Evolutionary conservation across 2,329 filamentous ascomycete genomes (phyloP).

Genomic region (Colletotrichum destructivum): DNA sequence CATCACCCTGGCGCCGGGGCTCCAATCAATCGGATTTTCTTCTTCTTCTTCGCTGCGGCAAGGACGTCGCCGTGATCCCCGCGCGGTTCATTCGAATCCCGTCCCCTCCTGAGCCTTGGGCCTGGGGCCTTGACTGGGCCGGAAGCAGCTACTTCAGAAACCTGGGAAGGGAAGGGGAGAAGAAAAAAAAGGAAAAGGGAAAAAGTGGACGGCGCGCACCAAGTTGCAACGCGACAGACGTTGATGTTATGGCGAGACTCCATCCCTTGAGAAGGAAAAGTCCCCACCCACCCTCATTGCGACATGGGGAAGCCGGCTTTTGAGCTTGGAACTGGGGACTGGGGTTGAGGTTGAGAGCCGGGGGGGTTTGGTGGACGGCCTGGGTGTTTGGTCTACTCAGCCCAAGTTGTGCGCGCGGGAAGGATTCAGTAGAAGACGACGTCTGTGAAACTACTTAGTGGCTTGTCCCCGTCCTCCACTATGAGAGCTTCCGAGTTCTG

Average conservation of each 20-base stretch:
- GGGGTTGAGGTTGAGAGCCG: background rate
- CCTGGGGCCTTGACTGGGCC: background rate
- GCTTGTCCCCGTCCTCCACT: conserved; percentile 25
- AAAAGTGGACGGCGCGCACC: background rate
- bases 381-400: background rate
- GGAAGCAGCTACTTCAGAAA: background rate
- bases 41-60: background rate
- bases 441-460: conserved; percentile 40
- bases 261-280: conserved; percentile 1
- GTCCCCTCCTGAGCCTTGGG: background rate
- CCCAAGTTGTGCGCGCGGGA: conserved; percentile 16
- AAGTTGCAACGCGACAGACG: conserved; percentile 4
- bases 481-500: background rate
- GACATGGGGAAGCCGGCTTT: conserved; percentile 35
- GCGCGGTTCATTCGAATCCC: background rate
- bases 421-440: conserved; percentile 21
- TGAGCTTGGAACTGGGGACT: conserved; percentile 14
- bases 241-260: background rate
- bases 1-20: background rate
- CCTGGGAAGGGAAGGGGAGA: background rate
- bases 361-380: background rate
- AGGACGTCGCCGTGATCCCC: background rate
- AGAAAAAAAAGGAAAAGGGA: background rate
- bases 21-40: background rate
- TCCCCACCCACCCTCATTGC: conserved; percentile 19